Evolutionary conservation across 2,329 filamentous ascomycete genomes (phyloP).

Genomic region (Fusarium sp.): DNA sequence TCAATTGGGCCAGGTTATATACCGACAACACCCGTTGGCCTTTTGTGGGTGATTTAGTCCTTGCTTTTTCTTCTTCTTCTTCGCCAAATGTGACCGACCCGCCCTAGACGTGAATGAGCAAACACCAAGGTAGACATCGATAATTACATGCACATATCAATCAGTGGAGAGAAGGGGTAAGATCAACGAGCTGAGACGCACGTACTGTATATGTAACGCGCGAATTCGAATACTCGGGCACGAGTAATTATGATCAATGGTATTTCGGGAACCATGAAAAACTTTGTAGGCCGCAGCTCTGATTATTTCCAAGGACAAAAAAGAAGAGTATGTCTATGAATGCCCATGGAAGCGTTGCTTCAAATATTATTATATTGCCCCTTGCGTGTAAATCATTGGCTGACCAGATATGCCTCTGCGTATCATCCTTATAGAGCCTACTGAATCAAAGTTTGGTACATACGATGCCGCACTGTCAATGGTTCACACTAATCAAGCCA

Average conservation of each 20-base stretch:
- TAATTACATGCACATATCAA: conserved; percentile 5
- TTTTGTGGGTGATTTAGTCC: neutral
- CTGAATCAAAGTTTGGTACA: conserved; percentile 12
- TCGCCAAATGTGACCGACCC: conserved; percentile 9
- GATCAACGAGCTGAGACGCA: conserved; percentile 19
- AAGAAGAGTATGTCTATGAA: neutral
- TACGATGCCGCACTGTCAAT: conserved; percentile 14
- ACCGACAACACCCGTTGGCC: conserved; percentile 1
- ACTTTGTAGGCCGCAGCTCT: neutral
- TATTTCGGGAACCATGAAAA: conserved; percentile 2
- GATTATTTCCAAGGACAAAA: neutral
- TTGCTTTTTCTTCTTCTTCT: conserved; percentile 27
- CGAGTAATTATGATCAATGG: conserved; percentile 2
- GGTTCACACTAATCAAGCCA: conserved; percentile 10
- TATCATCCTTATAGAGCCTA: neutral
- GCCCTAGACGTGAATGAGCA: conserved; percentile 14
- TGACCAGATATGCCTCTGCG: neutral
- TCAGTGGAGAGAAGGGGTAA: conserved; percentile 37
- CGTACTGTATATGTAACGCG: conserved; percentile 29
- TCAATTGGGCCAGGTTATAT: neutral
- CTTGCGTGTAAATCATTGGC: conserved; percentile 10
- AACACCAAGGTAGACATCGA: neutral
- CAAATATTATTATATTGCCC: conserved; percentile 15
- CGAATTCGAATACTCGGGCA: conserved; percentile 8
- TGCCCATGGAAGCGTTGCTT: conserved; percentile 4